Percentiles rank a stretch among this genome's conserved stretches.
phyloP scores from a whole-genome alignment of 805 yeast species.

The Metschnikowia kunwiensis region DNA sequence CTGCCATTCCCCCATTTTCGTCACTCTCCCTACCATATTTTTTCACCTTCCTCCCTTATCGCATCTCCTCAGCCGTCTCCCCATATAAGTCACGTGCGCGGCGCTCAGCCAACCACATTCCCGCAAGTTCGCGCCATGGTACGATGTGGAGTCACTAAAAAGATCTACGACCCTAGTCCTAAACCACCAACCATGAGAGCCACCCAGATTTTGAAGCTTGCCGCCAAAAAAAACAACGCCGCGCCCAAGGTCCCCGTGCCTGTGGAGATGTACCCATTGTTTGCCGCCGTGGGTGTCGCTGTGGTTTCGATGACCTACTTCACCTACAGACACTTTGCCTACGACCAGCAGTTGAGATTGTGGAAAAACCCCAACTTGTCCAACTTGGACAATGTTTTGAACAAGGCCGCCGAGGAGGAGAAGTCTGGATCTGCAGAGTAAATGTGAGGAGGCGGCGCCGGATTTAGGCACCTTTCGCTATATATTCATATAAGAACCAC shows the following conservation, averaged over 20 bases:
- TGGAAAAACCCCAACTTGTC: constrained; percentile 47
- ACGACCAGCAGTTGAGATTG: constrained; percentile 45
- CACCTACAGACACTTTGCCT: constrained; percentile 48
- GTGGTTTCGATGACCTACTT: constrained; percentile 36
- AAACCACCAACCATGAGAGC: constrained; percentile 35
- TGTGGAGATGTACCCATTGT: constrained; percentile 47
- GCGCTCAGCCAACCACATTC: constrained; percentile 18
- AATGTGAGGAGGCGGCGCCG: too few relatives aligned
- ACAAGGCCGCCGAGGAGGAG: constrained; percentile 31
- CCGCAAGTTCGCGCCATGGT: constrained; percentile 13
- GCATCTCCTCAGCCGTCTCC: background rate
- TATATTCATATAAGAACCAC: too few relatives aligned
- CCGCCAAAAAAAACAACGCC: constrained; percentile 33
- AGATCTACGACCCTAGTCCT: background rate
- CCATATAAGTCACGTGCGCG: constrained; percentile 10
- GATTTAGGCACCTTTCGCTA: too few relatives aligned
- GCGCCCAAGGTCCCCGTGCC: constrained; percentile 27
- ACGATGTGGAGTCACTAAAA: background rate
- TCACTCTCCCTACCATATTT: too few relatives aligned
- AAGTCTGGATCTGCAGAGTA: constrained; percentile 14
- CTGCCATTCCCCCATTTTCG: too few relatives aligned
- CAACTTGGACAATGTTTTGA: constrained; percentile 40
- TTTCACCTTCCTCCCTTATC: too few relatives aligned
- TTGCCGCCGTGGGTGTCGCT: constrained; percentile 44
- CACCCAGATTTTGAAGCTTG: constrained; percentile 37